Base-by-base conservation (phyloP, 371 early-diverging fungal species). In the Syncephalis plumigaleata region DNA sequence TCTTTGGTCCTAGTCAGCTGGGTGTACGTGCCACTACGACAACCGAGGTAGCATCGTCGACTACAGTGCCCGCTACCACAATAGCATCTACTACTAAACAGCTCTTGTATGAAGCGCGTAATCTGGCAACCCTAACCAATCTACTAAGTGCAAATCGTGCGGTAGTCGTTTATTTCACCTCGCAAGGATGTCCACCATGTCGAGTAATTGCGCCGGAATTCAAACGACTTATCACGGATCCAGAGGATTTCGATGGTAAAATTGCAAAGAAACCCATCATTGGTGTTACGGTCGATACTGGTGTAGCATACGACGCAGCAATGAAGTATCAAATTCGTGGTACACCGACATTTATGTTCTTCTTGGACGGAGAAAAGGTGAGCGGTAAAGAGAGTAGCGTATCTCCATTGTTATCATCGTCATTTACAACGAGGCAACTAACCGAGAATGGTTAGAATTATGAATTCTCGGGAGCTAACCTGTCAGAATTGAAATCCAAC, bases 121-220 rank as follows among this genome's bases (percentile, higher is more conserved):
- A 58, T 46, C 60, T 57, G 1, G 17, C 49, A 27, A 48, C 50
- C 36, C 60, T 65, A 24, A 57, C 25, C 46, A 48, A 8, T 57
- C 63, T 17, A 63, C 77, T 18, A 49, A 60, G 2, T 47, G 55
- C 2, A 69, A 76, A 42, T 58, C 64, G 40, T 1, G 73, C 74
- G 2, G 78, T 78, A 2, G 73, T 65, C 22, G 76, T 79, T n/a
- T 77, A 77, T 48, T 83, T 85, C 52, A 85, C 84, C 2, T 76
- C 79, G 1, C 67, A 69, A 0, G 71, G 67, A 2, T 84, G 85
- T 50, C 73, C 73, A 4, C 85, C 85, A 2, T 84, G 85, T 51
- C 65, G 68, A 39, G 61, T 72, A 31, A 83, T 84, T 42, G 70
- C 70, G 25, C 85, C 85, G 17, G 68, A 77, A 36, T 83, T 75